A percentile compares a stretch with the other conserved stretches of the same genome.
phyloP scores from a whole-genome alignment of 1,284 basidiomycete species.

The Trametes versicolor region DNA sequence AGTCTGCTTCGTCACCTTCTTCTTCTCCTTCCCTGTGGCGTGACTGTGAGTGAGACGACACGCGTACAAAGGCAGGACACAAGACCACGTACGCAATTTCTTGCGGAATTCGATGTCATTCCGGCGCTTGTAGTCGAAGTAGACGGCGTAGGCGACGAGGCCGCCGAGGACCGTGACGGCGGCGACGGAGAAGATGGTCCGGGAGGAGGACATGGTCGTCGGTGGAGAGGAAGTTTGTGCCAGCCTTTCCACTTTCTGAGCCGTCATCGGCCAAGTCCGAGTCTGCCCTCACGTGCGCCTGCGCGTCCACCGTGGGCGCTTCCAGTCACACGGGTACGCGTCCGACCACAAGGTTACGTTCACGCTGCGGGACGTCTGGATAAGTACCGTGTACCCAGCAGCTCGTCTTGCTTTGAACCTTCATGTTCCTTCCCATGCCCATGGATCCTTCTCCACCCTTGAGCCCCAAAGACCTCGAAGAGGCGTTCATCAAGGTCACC shows the following conservation, averaged over 20 bases:
- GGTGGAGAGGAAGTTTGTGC: conserved; percentile 40
- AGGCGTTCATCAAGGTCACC: conserved; percentile 61
- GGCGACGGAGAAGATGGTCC: conserved; percentile 63
- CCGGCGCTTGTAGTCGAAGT: conserved; percentile 96
- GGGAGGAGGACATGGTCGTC: conserved; percentile 43
- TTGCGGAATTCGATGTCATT: conserved; percentile 91
- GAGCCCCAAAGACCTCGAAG: conserved; percentile 45
- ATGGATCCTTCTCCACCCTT: conserved; percentile 13
- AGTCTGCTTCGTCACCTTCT: conserved; percentile 84
- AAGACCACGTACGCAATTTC: conserved; percentile 76
- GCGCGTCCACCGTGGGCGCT: conserved; percentile 1
- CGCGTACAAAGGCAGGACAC: conserved; percentile 19
- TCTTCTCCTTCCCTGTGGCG: conserved; percentile 87
- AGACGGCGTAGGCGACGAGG: conserved; percentile 83
- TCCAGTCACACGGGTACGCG: background rate
- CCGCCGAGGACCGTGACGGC: conserved; percentile 72
- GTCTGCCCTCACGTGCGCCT: conserved; percentile 23
- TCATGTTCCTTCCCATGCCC: background rate
- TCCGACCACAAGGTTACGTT: too few relatives aligned
- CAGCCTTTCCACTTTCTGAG: conserved; percentile 20
- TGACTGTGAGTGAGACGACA: conserved; percentile 6
- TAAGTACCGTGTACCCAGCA: background rate
- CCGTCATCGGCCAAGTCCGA: conserved; percentile 28
- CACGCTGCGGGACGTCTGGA: background rate
- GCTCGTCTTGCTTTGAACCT: background rate